Evolutionary conservation across 2,329 filamentous ascomycete species (phyloP), one percentile per base, ranked within the genome.

Genomic region (Macrophomina pseudophaseolina): DNA sequence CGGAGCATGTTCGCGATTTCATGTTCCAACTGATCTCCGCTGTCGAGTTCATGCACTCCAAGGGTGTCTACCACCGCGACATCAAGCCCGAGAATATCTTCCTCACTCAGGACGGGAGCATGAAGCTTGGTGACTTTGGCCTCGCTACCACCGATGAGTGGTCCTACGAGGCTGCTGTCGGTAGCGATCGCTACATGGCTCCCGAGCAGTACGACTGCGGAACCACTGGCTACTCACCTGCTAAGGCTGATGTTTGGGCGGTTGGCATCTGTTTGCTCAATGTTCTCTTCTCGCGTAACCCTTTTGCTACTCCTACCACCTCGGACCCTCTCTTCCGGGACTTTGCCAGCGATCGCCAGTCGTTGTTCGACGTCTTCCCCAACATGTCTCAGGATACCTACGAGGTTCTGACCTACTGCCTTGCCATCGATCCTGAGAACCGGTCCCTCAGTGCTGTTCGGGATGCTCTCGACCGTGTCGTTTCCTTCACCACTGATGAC

Each of bases 11-110:
- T 68, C 92, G 95, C 71, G 91, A 92, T 71, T 97, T 98, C 83
- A 98, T 99, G 95, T 84, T 97, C 68, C 89, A 99, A 81, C 88
- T 99, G 40, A 87, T 99, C 64, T 90, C 92, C 76, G 92, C 94
- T 60, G 91, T 99, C 59, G 89, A 92, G 69, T 94, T 93, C 80
- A 93, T 97, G 81, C 95, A 99, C 79, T 86, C 87, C 70, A 94
- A 94, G 79, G 94, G 93, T 70, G 88, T 98, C 76, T 97, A 93
- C 79, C 95, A 99, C 77, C 92, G 95, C 69, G 95, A 99, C 80
- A 97, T 99, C 87, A 99, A 99, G 83, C 95, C 95, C 0, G 95
- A 99, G 85, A 99, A 99, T 84, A 97, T 99, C 79, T 98, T 99
- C 79, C 85, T 99, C 70, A 91, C 90, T 67, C 87, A 94, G 68